Base-by-base conservation (phyloP, 2,329 filamentous ascomycete species). In the Verticillium tricorpus region DNA sequence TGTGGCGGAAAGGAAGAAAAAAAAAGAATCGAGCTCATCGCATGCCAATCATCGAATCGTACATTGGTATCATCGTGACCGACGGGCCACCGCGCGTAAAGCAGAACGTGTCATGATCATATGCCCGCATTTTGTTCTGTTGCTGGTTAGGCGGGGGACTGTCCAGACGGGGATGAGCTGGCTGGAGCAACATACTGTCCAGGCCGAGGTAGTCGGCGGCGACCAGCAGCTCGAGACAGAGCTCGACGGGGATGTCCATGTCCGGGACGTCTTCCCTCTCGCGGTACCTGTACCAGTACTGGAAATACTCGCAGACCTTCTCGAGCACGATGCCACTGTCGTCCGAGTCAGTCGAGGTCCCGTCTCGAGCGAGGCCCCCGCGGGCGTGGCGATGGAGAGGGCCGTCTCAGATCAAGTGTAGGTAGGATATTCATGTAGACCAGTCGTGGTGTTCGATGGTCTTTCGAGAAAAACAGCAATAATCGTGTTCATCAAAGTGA, bases 281-380 rank as follows among this genome's bases (percentile, higher is more conserved):
- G 59, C 83, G 83, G 75, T 91, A 83, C 69, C 88, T 89, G 75
- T 92, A 88, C 79, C 90, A 90, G 78, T 93, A 93, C 72, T 92
- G 90, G 65, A 93, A 88, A 76, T 93, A 94, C 76, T 93, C 89
- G 73, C 88, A 90, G 35, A 93, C 87, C 72, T 92, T 92, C 73
- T 93, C 90, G 2, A 94, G 85, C 6, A 93, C 85, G 60, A 89
- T 79, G 66, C 86, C 89, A 75, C 89, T 93, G 72, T 64, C 71
- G 68, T 63, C 28, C 28, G 28, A 64, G 59, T 64, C n/a, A 63
- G 60, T 45, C 56, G 19, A 37, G n/a, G 40, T 17, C 45, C 45
- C 22, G n/a, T 14, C 45, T 4, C n/a, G 45, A 52, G 45, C n/a
- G 19, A 52, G 45, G 45, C 45, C 25, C 25, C 52, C 19, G 67